A percentile compares a stretch with the other conserved stretches of the same genome.
Conservation (phyloP, 2,329 filamentous ascomycete species). For the Magnaporthiopsis rhizophila region DNA sequence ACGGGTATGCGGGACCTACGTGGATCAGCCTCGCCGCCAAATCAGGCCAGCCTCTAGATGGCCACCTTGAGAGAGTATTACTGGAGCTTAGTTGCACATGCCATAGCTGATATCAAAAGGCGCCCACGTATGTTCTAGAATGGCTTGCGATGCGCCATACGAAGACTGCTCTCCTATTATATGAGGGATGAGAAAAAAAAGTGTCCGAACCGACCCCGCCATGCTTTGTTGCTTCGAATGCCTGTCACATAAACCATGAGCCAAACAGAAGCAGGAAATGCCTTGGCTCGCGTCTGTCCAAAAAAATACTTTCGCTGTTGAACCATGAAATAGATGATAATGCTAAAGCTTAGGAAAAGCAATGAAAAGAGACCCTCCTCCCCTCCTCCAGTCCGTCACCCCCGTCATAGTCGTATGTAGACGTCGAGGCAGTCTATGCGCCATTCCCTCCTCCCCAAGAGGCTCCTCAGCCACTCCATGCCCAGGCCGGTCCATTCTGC, state of each 20-base stretch:
- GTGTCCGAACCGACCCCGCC: background rate
- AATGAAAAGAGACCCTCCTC: background rate
- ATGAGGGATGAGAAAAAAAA: background rate
- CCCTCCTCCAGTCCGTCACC: background rate
- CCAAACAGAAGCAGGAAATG: background rate
- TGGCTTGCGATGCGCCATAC: background rate
- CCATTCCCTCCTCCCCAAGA: slow-evolving; percentile 81
- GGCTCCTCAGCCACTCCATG: slow-evolving; percentile 75
- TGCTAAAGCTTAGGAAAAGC: background rate
- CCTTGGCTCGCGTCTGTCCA: background rate
- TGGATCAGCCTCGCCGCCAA: too few species aligned
- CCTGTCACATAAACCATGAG: background rate
- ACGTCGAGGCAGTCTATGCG: slow-evolving; percentile 86
- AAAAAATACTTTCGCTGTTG: background rate
- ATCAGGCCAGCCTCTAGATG: too few species aligned
- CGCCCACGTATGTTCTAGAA: too few species aligned
- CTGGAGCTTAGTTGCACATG: too few species aligned
- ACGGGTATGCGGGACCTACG: too few species aligned
- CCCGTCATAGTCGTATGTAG: slow-evolving; percentile 60
- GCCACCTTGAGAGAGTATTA: too few species aligned
- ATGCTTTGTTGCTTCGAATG: background rate
- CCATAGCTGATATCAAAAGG: too few species aligned
- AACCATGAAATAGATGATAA: background rate
- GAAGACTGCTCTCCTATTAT: background rate
- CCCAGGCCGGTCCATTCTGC: slow-evolving; percentile 69